phyloP scores from a whole-genome alignment of 345 rosid genomes.

The Corchorus olitorius region DNA sequence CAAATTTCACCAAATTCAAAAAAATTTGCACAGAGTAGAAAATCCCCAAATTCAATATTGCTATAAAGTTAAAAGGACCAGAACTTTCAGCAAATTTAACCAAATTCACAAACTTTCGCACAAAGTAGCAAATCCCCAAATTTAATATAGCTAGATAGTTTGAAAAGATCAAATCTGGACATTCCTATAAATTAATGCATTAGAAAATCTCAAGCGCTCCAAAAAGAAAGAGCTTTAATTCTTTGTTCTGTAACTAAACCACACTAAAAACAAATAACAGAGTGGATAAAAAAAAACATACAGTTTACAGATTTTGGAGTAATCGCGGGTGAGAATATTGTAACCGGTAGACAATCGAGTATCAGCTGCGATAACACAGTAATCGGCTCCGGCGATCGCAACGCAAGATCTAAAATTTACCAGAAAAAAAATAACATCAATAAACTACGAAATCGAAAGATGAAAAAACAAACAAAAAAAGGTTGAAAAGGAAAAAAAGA shows the following conservation, averaged over 20 bases:
- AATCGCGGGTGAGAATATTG: constrained; percentile 84
- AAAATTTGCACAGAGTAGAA: no score
- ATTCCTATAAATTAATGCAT: neutral
- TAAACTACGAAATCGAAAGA: neutral
- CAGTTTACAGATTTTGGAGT: constrained; percentile 87
- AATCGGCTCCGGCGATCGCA: constrained; percentile 92
- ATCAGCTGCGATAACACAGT: constrained; percentile 95
- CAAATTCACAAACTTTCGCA: neutral
- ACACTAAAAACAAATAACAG: neutral
- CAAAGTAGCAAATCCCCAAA: neutral
- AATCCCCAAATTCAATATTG: no score
- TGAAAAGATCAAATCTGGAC: neutral
- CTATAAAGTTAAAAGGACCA: no score
- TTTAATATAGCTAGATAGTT: neutral
- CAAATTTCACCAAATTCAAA: neutral
- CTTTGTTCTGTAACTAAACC: neutral
- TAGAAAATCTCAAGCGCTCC: neutral
- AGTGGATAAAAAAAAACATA: constrained; percentile 24
- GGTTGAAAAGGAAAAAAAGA: neutral
- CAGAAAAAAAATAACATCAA: neutral
- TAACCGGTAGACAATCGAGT: constrained; percentile 97
- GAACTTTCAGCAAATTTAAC: neutral
- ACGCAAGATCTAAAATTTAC: constrained; percentile 69
- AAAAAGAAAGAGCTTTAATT: neutral
- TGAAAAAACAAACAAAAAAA: neutral